Evolutionary conservation across 495 filamentous ascomycete species (phyloP).

Genomic region (Usnea hakonensis): DNA sequence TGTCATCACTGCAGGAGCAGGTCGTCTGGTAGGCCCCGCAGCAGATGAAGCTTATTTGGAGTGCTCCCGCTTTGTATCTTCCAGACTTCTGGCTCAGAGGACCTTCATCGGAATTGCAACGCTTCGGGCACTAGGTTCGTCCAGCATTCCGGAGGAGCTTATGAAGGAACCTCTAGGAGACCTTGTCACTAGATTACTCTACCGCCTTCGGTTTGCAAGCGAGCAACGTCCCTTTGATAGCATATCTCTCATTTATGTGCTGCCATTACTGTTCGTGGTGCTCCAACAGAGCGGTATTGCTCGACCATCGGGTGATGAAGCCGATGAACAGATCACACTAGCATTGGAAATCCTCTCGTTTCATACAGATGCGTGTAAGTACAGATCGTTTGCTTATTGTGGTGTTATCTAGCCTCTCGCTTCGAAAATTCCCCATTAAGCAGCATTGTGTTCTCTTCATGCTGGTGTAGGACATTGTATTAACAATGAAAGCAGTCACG

Average conservation of each 20-base stretch:
- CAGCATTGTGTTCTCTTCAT: neutral
- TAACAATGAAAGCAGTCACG: conserved; percentile 37
- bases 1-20: conserved; percentile 68
- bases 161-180: conserved; percentile 76
- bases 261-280: conserved; percentile 71
- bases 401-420: neutral
- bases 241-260: conserved; percentile 75
- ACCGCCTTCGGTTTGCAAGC: conserved; percentile 78
- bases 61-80: conserved; percentile 62
- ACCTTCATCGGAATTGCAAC: conserved; percentile 83
- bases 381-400: neutral
- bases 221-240: conserved; percentile 88
- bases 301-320: conserved; percentile 52
- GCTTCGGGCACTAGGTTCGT: conserved; percentile 65
- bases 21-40: conserved; percentile 66
- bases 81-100: conserved; percentile 66
- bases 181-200: conserved; percentile 80
- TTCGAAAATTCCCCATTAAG: neutral
- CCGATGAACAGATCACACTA: conserved; percentile 81
- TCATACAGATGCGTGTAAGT: conserved; percentile 53
- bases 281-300: conserved; percentile 73
- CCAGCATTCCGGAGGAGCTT: conserved; percentile 60
- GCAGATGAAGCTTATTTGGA: conserved; percentile 74
- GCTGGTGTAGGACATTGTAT: neutral
- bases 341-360: conserved; percentile 86